These are phyloP conservation scores for Colletotrichum sansevieriae DNA, from an alignment of 2,329 filamentous ascomycete species.

Conservation along the genomic window DNA sequence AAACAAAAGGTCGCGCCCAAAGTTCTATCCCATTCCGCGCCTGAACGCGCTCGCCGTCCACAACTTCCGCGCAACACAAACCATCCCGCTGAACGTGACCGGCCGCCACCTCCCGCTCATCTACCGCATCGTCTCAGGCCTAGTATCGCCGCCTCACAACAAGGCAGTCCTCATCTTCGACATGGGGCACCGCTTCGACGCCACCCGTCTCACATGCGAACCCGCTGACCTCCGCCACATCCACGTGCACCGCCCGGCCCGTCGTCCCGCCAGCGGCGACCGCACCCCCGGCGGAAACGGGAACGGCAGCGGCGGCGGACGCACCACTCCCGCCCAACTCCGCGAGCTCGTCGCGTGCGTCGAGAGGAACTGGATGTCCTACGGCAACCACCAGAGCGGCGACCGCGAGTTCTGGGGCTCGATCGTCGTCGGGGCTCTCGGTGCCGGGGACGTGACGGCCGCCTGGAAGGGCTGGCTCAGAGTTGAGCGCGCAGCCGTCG, in stretches of 20 bases:
- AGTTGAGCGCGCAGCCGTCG: constrained; percentile 59
- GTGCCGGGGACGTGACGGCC: constrained; percentile 50
- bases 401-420: constrained; percentile 70
- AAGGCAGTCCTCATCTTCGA: constrained; percentile 69
- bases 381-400: constrained; percentile 59
- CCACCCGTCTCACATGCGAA: constrained; percentile 57
- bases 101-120: constrained; percentile 68
- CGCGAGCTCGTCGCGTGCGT: constrained; percentile 55
- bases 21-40: constrained; percentile 56
- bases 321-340: constrained; percentile 44
- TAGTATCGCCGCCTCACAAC: constrained; percentile 61
- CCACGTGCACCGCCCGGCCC: constrained; percentile 61
- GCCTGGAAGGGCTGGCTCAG: constrained; percentile 66
- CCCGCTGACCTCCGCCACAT: constrained; percentile 61
- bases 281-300: no score
- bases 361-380: constrained; percentile 62
- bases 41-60: constrained; percentile 61
- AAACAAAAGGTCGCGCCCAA: constrained; percentile 40
- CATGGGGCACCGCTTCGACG: constrained; percentile 67
- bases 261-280: constrained; percentile 37
- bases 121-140: constrained; percentile 66
- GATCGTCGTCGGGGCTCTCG: constrained; percentile 61
- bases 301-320: constrained; percentile 37
- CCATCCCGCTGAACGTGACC: constrained; percentile 61
- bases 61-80: constrained; percentile 63